Percentiles rank a stretch among this genome's conserved stretches.
Evolutionary conservation across 2,329 filamentous ascomycete species (phyloP).

Genomic region (Fusarium marasasianum): DNA sequence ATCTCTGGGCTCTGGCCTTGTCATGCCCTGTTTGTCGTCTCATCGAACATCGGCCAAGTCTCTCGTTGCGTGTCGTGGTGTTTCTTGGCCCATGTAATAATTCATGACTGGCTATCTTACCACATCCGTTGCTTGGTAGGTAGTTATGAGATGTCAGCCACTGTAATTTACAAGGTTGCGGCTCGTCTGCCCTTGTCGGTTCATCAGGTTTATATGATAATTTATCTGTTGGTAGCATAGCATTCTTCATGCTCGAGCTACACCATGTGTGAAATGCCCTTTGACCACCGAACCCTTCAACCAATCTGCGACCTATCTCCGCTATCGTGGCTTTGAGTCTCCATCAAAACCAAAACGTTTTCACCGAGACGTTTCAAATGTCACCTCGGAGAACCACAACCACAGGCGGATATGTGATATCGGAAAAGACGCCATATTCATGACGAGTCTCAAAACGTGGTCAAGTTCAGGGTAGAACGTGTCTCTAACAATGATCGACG

Average conservation of each 20-base stretch:
- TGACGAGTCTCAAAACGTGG: constrained; percentile 1
- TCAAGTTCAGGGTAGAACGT: not conserved
- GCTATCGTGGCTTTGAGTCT: constrained; percentile 18
- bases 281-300: not conserved
- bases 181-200: constrained; percentile 18
- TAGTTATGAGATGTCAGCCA: not conserved
- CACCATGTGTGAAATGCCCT: not conserved
- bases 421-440: constrained; percentile 17
- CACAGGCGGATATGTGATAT: constrained; percentile 4
- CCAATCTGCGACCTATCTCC: constrained; percentile 6
- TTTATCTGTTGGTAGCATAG: not conserved
- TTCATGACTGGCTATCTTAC: not conserved
- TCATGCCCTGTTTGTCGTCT: constrained; percentile 6
- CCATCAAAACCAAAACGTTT: not conserved
- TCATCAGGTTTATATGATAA: not conserved
- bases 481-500: not conserved
- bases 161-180: not conserved
- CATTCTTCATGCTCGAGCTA: not conserved
- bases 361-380: not conserved
- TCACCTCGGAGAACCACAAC: not conserved
- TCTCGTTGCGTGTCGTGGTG: constrained; percentile 1
- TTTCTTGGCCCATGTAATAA: constrained; percentile 30
- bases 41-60: constrained; percentile 11
- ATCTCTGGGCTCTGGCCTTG: not conserved
- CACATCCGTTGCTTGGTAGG: not conserved